Conservation (phyloP, 805 yeast species). For the Cyberlindnera nakhonratchasimensis region DNA sequence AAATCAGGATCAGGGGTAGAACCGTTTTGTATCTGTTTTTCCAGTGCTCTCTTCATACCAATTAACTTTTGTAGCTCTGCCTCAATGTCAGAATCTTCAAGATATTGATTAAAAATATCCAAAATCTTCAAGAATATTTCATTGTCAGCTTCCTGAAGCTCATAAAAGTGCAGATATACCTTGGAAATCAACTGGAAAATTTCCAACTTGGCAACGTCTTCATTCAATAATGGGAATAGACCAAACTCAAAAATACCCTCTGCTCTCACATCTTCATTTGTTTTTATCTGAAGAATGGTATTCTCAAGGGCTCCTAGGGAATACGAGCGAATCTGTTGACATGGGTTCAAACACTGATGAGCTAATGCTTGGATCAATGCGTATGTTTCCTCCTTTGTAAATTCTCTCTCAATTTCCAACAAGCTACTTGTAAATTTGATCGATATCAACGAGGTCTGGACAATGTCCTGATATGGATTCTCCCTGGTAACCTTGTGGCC, state of each 20-base stretch:
- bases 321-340: constrained; percentile 65
- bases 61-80: constrained; percentile 36
- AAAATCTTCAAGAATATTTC: constrained; percentile 37
- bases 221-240: constrained; percentile 67
- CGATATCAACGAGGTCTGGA: constrained; percentile 58
- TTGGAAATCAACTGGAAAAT: constrained; percentile 67
- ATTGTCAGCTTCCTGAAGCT: constrained; percentile 33
- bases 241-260: constrained; percentile 66
- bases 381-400: constrained; percentile 34
- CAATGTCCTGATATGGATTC: constrained; percentile 51
- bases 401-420: constrained; percentile 33
- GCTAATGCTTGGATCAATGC: constrained; percentile 80
- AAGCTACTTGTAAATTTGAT: constrained; percentile 57
- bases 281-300: constrained; percentile 33
- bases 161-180: constrained; percentile 49
- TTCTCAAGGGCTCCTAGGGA: constrained; percentile 62
- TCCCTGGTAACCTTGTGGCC: constrained; percentile 43
- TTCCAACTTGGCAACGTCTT: constrained; percentile 65
- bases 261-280: constrained; percentile 41
- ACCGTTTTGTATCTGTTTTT: constrained; percentile 6
- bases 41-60: constrained; percentile 33
- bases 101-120: constrained; percentile 36
- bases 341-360: constrained; percentile 87
- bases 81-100: constrained; percentile 38
- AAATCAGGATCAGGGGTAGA: constrained; percentile 3